Base-by-base conservation (phyloP, 2,329 filamentous ascomycete species). In the Diplodia scrobiculata region DNA sequence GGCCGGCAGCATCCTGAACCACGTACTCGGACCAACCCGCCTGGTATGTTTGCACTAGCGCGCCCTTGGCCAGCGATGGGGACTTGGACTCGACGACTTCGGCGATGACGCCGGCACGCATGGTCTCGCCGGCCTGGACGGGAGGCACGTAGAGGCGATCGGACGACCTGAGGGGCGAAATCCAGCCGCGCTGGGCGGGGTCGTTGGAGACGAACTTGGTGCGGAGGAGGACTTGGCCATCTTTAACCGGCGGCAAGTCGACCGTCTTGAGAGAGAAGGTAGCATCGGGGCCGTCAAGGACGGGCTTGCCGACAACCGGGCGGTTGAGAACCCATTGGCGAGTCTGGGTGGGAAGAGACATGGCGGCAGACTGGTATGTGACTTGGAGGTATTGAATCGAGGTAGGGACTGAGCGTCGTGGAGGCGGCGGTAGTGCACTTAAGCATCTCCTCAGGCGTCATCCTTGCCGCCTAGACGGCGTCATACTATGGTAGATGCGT, bases 11-110 rank as follows among this genome's bases (percentile, higher is more conserved):
- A n/a, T 66, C 72, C 19, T 89, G 71, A 10, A 91, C 79, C 6
- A 84, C 84, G 67, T 89, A 84, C 74, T 91, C 86, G 36, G 84
- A 84, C 90, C 90, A 92, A 54, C 89, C 89, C 1, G 79, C 76
- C n/a, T 67, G 71, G 64, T 74, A 78, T 10, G 81, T 82, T 10
- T 78, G 79, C 14, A 90, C 86, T 69, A 87, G 82, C 47, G 84
- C 83, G 55, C 89, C 89, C 5, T 82, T 80, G 36, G 82, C 79
- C 67, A 85, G 84, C 21, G 81, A 82, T 25, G 79, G 70, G 69
- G 80, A 84, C 76, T 85, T 87, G 70, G 83, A 86, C 7, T 84
- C 86, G n/a, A 86, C 72, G 41, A 92, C 83, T 50, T 87, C 84
- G 63, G 83, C 84, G 67, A 90, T 84, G 67, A 81, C 82, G 25